Base-by-base conservation (phyloP, 2,329 filamentous ascomycete species). In the Aspergillus novofumigatus region DNA sequence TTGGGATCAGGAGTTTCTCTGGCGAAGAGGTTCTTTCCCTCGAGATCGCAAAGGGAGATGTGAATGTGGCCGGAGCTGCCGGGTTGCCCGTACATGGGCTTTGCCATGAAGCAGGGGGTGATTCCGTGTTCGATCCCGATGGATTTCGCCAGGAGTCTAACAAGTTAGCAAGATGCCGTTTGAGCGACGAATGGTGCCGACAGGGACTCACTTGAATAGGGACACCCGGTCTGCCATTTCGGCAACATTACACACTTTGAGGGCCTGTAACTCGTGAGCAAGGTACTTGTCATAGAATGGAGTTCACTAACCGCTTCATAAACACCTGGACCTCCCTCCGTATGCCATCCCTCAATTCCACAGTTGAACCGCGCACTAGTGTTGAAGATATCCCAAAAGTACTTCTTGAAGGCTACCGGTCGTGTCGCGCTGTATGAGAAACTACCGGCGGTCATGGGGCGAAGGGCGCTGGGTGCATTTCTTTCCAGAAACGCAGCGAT, bases 71-170 rank as follows among this genome's bases (percentile, higher is more conserved):
- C 93, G 59, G 89, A 93, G 78, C 96, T 97, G 54, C 93, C 93
- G 0, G 93, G 93, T 0, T 97, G 80, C 0, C 92, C 92, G 67
- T 94, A 84, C 64, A 89, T 86, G 3, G 93, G 93, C 77, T 97
- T 97, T 20, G 93, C 93, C 93, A 97, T 97, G 80, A 97, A 97
- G 77, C 91, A 96, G 0, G 93, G 93, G 0, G 91, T 96, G 69
- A 97, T 93, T 64, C 90, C 90, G 72, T 91, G 89, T 68, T 90
- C 88, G 55, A 86, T 87, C 26, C 90, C 90, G 35, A 96, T 83
- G 6, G 90, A 92, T 77, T 96, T 96, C 60, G 96, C 91, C 17
- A 89, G 85, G 65, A 95, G 89, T 68, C 82, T 85, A 56, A 21
- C 9, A 47, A 20, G 52, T 62, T 58, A 62, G 32, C 5, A 17